Conservation (phyloP, 257 asterid species). For the Nicotiana noctiflora region DNA sequence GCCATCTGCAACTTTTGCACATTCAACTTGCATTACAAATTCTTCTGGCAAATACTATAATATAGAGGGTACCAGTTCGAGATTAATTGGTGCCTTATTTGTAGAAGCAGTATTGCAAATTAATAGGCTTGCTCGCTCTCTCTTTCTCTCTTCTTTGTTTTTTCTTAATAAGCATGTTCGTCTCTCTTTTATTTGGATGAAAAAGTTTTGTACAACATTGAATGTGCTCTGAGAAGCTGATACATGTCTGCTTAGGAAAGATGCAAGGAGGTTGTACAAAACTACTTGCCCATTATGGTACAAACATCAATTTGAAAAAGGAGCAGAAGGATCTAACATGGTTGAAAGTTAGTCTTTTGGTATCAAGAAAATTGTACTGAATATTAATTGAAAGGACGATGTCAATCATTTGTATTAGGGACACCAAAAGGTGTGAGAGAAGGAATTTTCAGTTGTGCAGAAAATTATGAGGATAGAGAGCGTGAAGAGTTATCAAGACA, state of each 20-base stretch:
- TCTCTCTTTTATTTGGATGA: not conserved
- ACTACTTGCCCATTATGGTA: not conserved
- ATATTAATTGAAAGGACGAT: no score
- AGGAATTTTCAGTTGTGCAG: no score
- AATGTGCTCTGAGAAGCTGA: not conserved
- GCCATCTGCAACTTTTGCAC: not conserved
- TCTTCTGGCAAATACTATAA: not conserved
- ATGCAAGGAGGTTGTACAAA: not conserved
- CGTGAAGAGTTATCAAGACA: no score
- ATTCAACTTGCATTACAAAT: not conserved
- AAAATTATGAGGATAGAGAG: no score
- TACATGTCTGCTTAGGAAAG: not conserved
- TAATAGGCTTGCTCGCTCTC: not conserved
- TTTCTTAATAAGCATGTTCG: not conserved
- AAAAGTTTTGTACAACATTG: not conserved
- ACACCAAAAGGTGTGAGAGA: no score
- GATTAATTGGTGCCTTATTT: not conserved
- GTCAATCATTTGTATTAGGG: no score
- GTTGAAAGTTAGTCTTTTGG: not conserved
- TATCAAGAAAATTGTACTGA: not conserved
- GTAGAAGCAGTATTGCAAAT: not conserved
- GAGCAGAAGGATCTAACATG: not conserved
- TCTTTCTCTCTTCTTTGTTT: not conserved
- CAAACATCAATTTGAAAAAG: not conserved
- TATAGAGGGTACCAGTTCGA: not conserved